phyloP scores from a whole-genome alignment of 176 grass and related monocot genomes.

The Bothriochloa decipiens region DNA sequence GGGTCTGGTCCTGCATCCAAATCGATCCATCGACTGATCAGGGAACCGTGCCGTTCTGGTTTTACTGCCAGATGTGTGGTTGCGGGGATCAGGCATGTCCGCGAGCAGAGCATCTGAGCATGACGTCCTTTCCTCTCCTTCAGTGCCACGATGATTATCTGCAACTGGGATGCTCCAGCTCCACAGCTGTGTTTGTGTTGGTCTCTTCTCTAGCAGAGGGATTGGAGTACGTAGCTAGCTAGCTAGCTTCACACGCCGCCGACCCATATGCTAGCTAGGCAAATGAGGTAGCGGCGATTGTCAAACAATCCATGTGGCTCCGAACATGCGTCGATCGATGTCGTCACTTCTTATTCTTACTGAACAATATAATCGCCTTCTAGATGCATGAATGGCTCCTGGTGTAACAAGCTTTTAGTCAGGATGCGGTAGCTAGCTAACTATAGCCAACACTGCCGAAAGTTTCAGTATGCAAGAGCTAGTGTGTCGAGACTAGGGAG shows the following conservation, averaged over 20 bases:
- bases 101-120: background rate
- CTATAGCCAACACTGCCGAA: background rate
- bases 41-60: background rate
- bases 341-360: background rate
- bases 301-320: constrained; percentile 3
- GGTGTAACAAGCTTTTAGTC: background rate
- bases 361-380: background rate
- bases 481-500: background rate
- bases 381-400: background rate
- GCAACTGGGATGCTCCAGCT: background rate
- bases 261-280: background rate
- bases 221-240: too few species aligned
- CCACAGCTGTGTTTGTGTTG: background rate
- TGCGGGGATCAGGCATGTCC: background rate
- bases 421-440: background rate
- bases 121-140: constrained; percentile 1
- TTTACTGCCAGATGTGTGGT: constrained; percentile 30
- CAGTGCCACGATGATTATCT: background rate
- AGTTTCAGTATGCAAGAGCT: background rate
- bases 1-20: background rate
- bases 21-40: background rate
- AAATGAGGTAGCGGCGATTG: background rate
- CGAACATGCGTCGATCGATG: background rate
- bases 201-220: background rate
- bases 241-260: background rate